phyloP scores from a whole-genome alignment of 2,329 filamentous ascomycete genomes.

The Colletotrichum musicola region DNA sequence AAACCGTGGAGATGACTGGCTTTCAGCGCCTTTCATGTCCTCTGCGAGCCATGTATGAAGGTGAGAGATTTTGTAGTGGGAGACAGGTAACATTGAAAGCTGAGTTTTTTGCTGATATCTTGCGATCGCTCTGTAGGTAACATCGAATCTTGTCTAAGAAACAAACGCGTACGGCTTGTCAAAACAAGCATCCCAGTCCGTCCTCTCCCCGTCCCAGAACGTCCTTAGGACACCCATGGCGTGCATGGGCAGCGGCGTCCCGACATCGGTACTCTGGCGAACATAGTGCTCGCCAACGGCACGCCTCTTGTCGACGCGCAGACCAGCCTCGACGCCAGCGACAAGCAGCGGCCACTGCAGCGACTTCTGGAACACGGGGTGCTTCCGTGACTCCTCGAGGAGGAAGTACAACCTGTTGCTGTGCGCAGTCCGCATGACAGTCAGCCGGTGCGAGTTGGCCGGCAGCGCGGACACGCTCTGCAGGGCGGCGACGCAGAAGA shows the following conservation, averaged over 20 bases:
- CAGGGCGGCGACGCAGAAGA: constrained; percentile 54
- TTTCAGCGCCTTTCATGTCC: not conserved
- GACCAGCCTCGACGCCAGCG: constrained; percentile 49
- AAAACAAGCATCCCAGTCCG: constrained; percentile 54
- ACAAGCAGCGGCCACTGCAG: constrained; percentile 53
- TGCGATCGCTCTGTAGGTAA: not conserved
- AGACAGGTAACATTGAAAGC: not conserved
- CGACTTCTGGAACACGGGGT: constrained; percentile 41
- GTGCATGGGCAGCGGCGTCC: constrained; percentile 47
- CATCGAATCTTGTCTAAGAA: not conserved
- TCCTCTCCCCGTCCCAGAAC: constrained; percentile 50
- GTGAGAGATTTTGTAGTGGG: too few relatives aligned
- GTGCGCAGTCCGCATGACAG: constrained; percentile 24
- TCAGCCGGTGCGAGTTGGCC: constrained; percentile 29
- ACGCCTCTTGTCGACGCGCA: constrained; percentile 31
- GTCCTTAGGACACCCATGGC: constrained; percentile 48
- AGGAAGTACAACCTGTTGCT: constrained; percentile 39
- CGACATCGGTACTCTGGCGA: constrained; percentile 45
- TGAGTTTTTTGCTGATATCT: not conserved
- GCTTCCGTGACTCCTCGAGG: constrained; percentile 37
- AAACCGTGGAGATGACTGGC: constrained; percentile 6
- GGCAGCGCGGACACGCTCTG: constrained; percentile 49
- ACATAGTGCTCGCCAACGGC: constrained; percentile 45
- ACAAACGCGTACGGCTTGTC: constrained; percentile 49
- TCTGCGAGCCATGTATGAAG: too few relatives aligned